Conservation (phyloP, 257 asterid genomes). For the Solanum phureja region DNA sequence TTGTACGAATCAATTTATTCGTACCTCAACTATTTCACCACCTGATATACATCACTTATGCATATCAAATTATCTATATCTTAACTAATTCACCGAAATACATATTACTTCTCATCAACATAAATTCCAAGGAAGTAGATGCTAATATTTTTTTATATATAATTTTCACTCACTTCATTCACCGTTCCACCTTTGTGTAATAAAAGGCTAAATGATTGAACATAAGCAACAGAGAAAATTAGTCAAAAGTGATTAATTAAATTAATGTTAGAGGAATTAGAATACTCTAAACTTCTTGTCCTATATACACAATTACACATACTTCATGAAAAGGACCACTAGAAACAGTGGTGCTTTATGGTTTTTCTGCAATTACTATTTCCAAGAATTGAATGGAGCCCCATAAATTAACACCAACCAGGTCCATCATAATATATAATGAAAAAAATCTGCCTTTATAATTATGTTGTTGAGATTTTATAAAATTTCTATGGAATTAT, state of each 20-base stretch:
- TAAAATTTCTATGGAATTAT: not conserved
- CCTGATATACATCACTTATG: not conserved
- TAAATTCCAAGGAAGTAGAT: not conserved
- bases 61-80: not conserved
- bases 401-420: conserved; percentile 6
- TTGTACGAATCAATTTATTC: not conserved
- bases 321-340: conserved; percentile 3
- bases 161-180: not conserved
- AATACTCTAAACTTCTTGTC: not conserved
- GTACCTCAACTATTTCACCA: not conserved
- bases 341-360: conserved; percentile 10
- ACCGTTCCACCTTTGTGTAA: not conserved
- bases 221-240: not conserved
- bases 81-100: not conserved
- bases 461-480: not conserved
- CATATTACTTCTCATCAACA: not conserved
- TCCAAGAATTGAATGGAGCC: not conserved
- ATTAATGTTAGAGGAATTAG: not conserved
- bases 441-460: not conserved
- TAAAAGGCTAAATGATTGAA: not conserved
- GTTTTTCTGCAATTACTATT: conserved; percentile 2
- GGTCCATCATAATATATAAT: conserved; percentile 12
- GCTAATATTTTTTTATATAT: no score
- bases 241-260: not conserved
- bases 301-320: not conserved